Evolutionary conservation across 164 flowering plant species (phyloP).

Genomic region (Magnolia sinica): DNA sequence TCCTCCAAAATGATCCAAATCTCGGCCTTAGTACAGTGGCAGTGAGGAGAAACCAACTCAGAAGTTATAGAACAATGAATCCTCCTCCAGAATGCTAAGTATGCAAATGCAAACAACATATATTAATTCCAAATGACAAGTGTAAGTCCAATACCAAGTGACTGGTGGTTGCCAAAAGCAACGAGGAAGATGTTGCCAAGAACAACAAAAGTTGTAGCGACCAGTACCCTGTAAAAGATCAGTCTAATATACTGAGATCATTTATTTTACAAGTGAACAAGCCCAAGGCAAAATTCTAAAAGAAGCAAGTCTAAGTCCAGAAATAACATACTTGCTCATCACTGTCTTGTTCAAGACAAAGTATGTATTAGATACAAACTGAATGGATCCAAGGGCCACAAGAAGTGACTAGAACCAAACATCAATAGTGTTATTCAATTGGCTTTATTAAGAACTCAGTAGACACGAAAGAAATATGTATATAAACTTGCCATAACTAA

Average conservation of each 20-base stretch:
- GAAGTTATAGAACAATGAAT: background rate
- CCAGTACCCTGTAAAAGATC: constrained; percentile 59
- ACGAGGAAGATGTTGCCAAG: constrained; percentile 90
- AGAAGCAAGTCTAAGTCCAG: background rate
- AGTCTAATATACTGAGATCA: background rate
- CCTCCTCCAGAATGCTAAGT: no score
- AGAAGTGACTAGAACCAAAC: constrained; percentile 71
- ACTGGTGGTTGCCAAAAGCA: constrained; percentile 97
- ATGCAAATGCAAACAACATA: background rate
- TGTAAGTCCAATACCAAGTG: constrained; percentile 36
- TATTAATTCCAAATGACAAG: background rate
- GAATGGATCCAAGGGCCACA: constrained; percentile 94
- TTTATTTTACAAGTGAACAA: background rate
- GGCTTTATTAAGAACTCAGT: background rate
- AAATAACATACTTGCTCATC: constrained; percentile 67
- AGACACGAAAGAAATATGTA: no score
- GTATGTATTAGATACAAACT: constrained; percentile 91
- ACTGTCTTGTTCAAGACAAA: constrained; percentile 84
- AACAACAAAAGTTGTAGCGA: constrained; percentile 74
- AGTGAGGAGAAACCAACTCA: background rate
- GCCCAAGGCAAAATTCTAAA: background rate
- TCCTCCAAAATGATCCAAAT: no score
- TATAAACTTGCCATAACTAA: no score
- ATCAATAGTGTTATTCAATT: background rate
- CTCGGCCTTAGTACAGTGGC: background rate